These are phyloP conservation scores for Hypoxylon crocopeplum DNA, from an alignment of 495 filamentous ascomycete species.

Conservation along the genomic window DNA sequence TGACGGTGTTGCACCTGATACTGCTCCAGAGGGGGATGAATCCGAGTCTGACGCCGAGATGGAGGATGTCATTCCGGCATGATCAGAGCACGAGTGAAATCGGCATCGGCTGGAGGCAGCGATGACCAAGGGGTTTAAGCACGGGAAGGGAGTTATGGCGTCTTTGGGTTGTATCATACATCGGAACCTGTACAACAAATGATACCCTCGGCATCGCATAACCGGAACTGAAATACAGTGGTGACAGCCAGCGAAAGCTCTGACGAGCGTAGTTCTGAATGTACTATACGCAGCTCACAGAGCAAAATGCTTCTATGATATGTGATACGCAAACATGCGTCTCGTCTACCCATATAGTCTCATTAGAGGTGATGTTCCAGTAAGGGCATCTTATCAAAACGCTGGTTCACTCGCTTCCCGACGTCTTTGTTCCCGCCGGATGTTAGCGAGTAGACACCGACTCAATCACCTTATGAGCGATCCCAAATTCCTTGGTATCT, in stretches of 20 bases:
- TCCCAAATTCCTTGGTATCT: too few relatives aligned
- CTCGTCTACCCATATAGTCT: too few relatives aligned
- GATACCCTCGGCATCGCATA: slow-evolving; percentile 35
- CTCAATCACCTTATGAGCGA: too few relatives aligned
- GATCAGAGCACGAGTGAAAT: neutral
- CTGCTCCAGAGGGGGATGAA: slow-evolving; percentile 65
- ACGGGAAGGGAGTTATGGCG: slow-evolving; percentile 29
- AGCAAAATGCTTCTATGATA: too few relatives aligned
- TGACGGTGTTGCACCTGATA: slow-evolving; percentile 58
- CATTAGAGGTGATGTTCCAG: too few relatives aligned
- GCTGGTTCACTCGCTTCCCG: neutral
- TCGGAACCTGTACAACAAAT: slow-evolving; percentile 25
- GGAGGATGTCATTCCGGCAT: slow-evolving; percentile 66
- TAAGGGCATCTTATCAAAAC: too few relatives aligned
- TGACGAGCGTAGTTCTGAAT: too few relatives aligned
- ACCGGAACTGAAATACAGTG: slow-evolving; percentile 25
- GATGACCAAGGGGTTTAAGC: neutral
- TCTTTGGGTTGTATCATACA: slow-evolving; percentile 12
- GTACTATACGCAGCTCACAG: too few relatives aligned
- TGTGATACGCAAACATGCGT: too few relatives aligned
- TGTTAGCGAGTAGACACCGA: too few relatives aligned
- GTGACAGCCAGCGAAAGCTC: neutral
- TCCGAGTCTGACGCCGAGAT: slow-evolving; percentile 72
- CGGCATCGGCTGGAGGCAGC: neutral
- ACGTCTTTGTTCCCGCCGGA: neutral